phyloP scores from a whole-genome alignment of 495 filamentous ascomycete genomes.

The Antarctomyces pellizariae region DNA sequence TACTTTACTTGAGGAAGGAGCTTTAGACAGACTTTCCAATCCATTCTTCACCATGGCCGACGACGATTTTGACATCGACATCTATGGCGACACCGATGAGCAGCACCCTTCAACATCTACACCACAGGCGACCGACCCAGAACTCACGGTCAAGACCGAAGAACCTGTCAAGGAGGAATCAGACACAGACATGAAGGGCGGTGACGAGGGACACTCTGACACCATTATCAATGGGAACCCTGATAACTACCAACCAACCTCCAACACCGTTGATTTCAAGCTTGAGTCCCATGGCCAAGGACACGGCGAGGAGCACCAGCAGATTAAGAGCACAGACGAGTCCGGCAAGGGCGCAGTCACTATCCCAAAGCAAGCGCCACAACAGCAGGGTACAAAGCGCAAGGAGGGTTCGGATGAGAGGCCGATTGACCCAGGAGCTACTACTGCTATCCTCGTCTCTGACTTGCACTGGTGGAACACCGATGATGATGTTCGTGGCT shows the following conservation, averaged over 20 bases:
- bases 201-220: conserved; percentile 18
- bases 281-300: conserved; percentile 15
- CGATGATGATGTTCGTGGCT: conserved; percentile 83
- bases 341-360: conserved; percentile 17
- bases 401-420: conserved; percentile 55
- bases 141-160: conserved; percentile 23
- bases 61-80: conserved; percentile 96
- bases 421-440: conserved; percentile 59
- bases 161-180: conserved; percentile 14
- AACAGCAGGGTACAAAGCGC: conserved; percentile 51
- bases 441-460: conserved; percentile 57
- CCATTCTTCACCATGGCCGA: conserved; percentile 52
- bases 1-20: too few relatives aligned
- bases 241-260: conserved; percentile 13
- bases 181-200: conserved; percentile 17
- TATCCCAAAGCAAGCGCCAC: conserved; percentile 24
- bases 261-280: conserved; percentile 19
- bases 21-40: too few relatives aligned
- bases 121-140: conserved; percentile 14
- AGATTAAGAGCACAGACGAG: conserved; percentile 25
- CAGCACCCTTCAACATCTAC: conserved; percentile 6
- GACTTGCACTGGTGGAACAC: conserved; percentile 94
- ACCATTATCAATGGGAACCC: conserved; percentile 17
- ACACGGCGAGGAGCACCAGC: conserved; percentile 15
- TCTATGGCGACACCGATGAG: conserved; percentile 60